phyloP scores from a whole-genome alignment of 345 rosid species.

The Hibiscus tridactylites region DNA sequence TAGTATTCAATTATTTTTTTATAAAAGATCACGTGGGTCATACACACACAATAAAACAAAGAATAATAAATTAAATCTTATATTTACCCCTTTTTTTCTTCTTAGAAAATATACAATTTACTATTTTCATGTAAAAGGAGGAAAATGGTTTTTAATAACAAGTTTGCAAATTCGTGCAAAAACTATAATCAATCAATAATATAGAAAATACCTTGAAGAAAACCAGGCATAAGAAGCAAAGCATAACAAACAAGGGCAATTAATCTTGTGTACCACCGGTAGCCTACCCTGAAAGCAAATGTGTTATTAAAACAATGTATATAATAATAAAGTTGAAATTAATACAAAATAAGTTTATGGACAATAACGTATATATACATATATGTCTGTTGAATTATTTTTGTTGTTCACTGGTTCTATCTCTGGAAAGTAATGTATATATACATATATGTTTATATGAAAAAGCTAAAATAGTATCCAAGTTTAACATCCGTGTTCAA shows the following conservation, averaged over 20 bases:
- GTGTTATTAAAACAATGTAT: slow-evolving; percentile 8
- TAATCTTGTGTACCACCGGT: slow-evolving; percentile 71
- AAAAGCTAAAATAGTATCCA: not conserved
- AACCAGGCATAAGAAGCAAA: slow-evolving; percentile 82
- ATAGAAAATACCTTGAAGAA: slow-evolving; percentile 62
- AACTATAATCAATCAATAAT: not conserved
- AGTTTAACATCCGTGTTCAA: not conserved
- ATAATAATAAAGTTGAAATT: not conserved
- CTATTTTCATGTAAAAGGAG: not conserved
- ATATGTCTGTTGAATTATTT: not conserved
- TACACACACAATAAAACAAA: not conserved
- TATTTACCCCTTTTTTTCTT: not conserved
- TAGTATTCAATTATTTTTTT: not conserved
- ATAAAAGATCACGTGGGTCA: not conserved
- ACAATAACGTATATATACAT: not conserved
- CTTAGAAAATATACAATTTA: not conserved
- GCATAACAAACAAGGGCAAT: slow-evolving; percentile 77
- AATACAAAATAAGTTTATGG: not conserved
- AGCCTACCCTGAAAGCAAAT: slow-evolving; percentile 82
- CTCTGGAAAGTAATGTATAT: not conserved
- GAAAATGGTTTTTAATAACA: not conserved
- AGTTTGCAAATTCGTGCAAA: not conserved
- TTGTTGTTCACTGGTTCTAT: not conserved
- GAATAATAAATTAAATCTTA: not conserved
- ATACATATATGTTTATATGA: not conserved